Conservation (phyloP, 106 monocot species). For the Dactylorhiza incarnata region DNA sequence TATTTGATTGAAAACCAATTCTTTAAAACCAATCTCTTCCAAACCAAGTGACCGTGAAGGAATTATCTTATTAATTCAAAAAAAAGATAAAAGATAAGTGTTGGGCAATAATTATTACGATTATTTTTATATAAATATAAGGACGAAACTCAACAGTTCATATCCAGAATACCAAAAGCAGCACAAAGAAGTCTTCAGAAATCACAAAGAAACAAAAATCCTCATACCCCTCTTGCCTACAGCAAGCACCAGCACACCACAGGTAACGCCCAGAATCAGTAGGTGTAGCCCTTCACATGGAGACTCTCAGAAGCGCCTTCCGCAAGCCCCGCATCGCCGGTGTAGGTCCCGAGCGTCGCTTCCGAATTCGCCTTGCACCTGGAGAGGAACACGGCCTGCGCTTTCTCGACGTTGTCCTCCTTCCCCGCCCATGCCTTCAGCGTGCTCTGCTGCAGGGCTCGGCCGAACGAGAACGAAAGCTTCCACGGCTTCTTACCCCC, state of each 20-base stretch:
- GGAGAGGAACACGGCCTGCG: slow-evolving; percentile 20
- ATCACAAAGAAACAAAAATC: background rate
- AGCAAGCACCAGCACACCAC: background rate
- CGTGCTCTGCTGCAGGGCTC: slow-evolving; percentile 26
- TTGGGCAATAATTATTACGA: too few relatives aligned
- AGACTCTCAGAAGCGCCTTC: slow-evolving; percentile 35
- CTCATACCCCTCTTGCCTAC: background rate
- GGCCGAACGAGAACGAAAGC: slow-evolving; percentile 34
- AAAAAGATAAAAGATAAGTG: too few relatives aligned
- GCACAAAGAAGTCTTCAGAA: background rate
- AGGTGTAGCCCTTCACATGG: slow-evolving; percentile 42
- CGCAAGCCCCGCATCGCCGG: slow-evolving; percentile 25
- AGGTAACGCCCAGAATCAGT: slow-evolving; percentile 4
- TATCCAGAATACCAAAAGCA: background rate
- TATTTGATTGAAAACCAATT: too few relatives aligned
- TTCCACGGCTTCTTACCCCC: slow-evolving; percentile 36
- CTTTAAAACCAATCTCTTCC: too few relatives aligned
- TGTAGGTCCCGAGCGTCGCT: slow-evolving; percentile 38
- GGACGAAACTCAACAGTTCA: background rate
- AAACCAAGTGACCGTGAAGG: too few relatives aligned
- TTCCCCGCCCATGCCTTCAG: slow-evolving; percentile 31
- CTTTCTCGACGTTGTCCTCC: slow-evolving; percentile 29
- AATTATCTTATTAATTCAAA: too few relatives aligned
- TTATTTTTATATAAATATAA: too few relatives aligned
- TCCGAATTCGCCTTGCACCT: slow-evolving; percentile 38